Conservation (phyloP, 352 stramenopile genomes). For the Phytopythium sindhum region DNA sequence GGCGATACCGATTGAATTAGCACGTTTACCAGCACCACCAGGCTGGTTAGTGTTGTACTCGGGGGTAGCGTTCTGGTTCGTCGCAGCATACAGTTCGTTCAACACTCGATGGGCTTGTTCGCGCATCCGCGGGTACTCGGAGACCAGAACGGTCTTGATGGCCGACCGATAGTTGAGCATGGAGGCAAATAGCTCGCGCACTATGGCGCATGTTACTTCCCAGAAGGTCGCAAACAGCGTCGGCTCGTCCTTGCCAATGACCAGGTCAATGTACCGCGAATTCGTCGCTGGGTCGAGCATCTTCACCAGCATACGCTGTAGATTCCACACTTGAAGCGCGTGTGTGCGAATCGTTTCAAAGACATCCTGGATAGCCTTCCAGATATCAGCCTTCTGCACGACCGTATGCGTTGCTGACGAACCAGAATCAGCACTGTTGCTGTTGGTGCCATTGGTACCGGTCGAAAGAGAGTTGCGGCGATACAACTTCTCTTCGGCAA, state of each 20-base stretch:
- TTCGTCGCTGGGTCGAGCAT: slow-evolving; percentile 47
- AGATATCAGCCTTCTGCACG: slow-evolving; percentile 67
- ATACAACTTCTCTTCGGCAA: slow-evolving; percentile 64
- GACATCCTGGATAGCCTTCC: slow-evolving; percentile 77
- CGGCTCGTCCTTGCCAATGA: slow-evolving; percentile 70
- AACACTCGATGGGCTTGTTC: slow-evolving; percentile 67
- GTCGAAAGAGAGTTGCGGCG: slow-evolving; percentile 12
- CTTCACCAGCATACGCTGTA: slow-evolving; percentile 83
- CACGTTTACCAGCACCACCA: background rate
- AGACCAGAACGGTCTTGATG: slow-evolving; percentile 70
- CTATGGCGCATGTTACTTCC: slow-evolving; percentile 78
- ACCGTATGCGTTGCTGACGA: slow-evolving; percentile 19
- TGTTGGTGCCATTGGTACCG: slow-evolving; percentile 11
- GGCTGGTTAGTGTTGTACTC: slow-evolving; percentile 19
- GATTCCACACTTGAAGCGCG: slow-evolving; percentile 82
- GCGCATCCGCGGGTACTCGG: slow-evolving; percentile 76
- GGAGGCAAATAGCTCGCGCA: slow-evolving; percentile 63
- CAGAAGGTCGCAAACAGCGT: slow-evolving; percentile 83
- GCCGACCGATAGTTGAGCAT: slow-evolving; percentile 55
- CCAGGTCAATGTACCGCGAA: slow-evolving; percentile 63
- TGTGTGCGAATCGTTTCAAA: slow-evolving; percentile 67
- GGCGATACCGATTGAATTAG: slow-evolving; percentile 31
- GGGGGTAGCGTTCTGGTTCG: slow-evolving; percentile 27
- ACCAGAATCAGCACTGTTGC: slow-evolving; percentile 18
- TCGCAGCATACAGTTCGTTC: slow-evolving; percentile 54